phyloP scores from a whole-genome alignment of 176 grass and related monocot species.

The Elymus sibiricus region DNA sequence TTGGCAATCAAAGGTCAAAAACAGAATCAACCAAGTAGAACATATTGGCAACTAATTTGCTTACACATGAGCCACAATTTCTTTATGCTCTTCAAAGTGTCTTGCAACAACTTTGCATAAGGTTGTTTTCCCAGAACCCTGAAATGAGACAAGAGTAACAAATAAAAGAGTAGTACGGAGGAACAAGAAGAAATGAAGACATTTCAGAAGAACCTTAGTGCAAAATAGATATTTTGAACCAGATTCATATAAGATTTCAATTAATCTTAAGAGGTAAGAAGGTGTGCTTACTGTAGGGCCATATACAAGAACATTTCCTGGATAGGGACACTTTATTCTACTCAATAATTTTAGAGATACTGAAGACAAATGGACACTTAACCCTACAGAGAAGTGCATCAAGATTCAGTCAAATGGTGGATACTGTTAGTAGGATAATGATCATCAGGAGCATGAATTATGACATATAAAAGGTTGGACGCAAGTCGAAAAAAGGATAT shows the following conservation, averaged over 20 bases:
- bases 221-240: neutral
- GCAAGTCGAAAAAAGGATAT: slow-evolving; percentile 35
- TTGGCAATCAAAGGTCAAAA: neutral
- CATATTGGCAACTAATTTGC: slow-evolving; percentile 10
- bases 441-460: neutral
- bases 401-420: slow-evolving; percentile 9
- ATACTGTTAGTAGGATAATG: neutral
- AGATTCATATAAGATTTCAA: neutral
- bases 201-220: neutral
- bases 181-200: neutral
- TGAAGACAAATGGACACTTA: slow-evolving; percentile 38
- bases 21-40: neutral
- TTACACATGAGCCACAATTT: slow-evolving; percentile 83
- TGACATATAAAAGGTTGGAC: slow-evolving; percentile 9
- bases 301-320: slow-evolving; percentile 77
- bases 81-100: slow-evolving; percentile 72
- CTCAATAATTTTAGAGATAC: slow-evolving; percentile 48
- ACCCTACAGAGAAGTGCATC: slow-evolving; percentile 36
- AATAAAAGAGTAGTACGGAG: neutral
- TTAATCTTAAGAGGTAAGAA: slow-evolving; percentile 16
- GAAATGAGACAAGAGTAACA: slow-evolving; percentile 27
- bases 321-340: slow-evolving; percentile 48
- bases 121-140: slow-evolving; percentile 94
- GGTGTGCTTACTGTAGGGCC: slow-evolving; percentile 73
- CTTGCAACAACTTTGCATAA: slow-evolving; percentile 67